Base-by-base conservation (phyloP, 257 asterid genomes). In the Solanum piurae region DNA sequence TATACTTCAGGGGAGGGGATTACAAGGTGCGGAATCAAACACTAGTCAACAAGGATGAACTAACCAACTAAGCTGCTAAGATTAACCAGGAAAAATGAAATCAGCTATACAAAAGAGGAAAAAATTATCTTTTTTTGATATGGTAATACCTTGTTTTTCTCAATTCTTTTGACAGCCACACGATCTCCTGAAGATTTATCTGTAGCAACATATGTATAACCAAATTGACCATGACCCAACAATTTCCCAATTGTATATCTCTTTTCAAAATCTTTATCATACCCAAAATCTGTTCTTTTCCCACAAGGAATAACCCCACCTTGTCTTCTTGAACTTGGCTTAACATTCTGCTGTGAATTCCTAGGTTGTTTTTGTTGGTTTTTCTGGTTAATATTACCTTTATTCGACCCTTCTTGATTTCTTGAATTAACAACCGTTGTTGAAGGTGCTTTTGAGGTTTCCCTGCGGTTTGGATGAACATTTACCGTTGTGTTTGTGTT, bases 161-260 rank as follows among this genome's bases (percentile, higher is more conserved):
- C 99, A 87, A 97, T 95, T 93, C 92, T 95, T 92, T 97, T 97
- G 86, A 96, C 99, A 40, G 99, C 99, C 88, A 97, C 99, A 34
- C 99, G 99, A 93, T 97, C 98, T 27, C 99, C 98, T 90, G 91
- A 92, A 37, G 93, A 91, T 93, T 94, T 96, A 86, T 97, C 98
- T 38, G 94, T 92, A 27, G 98, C 99, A 90, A 95, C 98, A 91
- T 94, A 97, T 7, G 99, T 97, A 88, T 97, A 96, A 3, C 99
- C 99, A 88, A 97, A 97, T 92, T 96, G 99, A 64, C 99, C 99
- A 88, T 97, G 99, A 9, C 99, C 99, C 93, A 96, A 88, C 92
- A 97, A 91, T 91, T 95, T 96, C 75, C 99, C 99, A 80, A 93
- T 92, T 14, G 92, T 94, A 89, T 94, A 97, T 89, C 92, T 91